Evolutionary conservation across 148 eudicot species (phyloP).

Genomic region (Chenopodium formosanum): DNA sequence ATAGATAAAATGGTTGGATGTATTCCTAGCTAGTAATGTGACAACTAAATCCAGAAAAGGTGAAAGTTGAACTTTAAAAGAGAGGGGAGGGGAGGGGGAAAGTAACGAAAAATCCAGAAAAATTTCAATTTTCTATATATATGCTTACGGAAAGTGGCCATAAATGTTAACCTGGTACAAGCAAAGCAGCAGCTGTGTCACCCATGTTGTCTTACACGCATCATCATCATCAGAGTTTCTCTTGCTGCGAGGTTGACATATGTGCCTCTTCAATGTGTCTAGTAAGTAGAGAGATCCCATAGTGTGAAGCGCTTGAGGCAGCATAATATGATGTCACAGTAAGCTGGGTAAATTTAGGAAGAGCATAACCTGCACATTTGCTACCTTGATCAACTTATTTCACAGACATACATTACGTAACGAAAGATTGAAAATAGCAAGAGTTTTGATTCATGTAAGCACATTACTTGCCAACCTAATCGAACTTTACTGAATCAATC

Average conservation of each 20-base stretch:
- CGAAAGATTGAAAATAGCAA: not conserved
- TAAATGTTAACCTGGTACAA: conserved; percentile 12
- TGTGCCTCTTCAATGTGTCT: conserved; percentile 71
- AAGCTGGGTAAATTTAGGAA: conserved; percentile 74
- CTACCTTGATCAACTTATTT: not conserved
- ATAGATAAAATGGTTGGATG: not conserved
- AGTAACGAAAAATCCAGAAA: not conserved
- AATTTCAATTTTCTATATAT: not conserved
- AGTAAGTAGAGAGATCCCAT: conserved; percentile 76
- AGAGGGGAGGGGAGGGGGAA: not conserved
- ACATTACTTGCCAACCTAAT: not conserved
- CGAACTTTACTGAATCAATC: not conserved
- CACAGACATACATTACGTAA: no score
- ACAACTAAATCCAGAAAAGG: not conserved
- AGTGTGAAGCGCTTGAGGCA: conserved; percentile 82
- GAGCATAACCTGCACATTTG: conserved; percentile 55
- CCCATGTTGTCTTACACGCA: conserved; percentile 10
- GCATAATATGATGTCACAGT: conserved; percentile 80
- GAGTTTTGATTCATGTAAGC: not conserved
- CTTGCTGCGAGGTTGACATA: conserved; percentile 45
- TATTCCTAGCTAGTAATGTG: not conserved
- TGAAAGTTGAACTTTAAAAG: not conserved
- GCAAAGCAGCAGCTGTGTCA: conserved; percentile 20
- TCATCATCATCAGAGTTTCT: conserved; percentile 39
- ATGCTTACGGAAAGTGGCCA: conserved; percentile 1